Evolutionary conservation across 345 rosid genomes (phyloP), one percentile per base, ranked within the genome.

Genomic region (Rhodamnia rubescens): DNA sequence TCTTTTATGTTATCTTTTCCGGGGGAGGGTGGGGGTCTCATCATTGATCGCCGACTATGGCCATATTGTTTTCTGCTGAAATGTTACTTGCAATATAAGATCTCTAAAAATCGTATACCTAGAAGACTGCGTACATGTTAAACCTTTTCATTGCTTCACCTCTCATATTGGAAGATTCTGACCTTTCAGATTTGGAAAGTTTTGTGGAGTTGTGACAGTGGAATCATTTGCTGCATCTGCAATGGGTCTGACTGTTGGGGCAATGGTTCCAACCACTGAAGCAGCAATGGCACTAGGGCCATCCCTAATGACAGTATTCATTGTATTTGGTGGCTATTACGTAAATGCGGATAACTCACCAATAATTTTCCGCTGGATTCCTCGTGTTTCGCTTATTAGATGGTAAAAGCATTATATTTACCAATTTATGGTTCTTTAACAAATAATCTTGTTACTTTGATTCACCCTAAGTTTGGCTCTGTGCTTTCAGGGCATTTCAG

Each of bases 201-300:
- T 97, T 89, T 95, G 98, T 86, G 99, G 99, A 86, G 93, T 95
- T 83, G 94, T 95, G 88, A 97, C 98, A 51, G 90, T 89, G 85
- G 99, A 97, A 90, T 97, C 98, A 53, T 95, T 95, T 93, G 94
- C 99, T 87, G 99, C 99, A 59, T 97, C 99, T 85, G 99, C 99
- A 61, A 95, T 97, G 99, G 99, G 98, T 85, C 94, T 97, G 84
- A 95, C 99, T 53, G 99, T 95, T 47, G 99, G 98, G 86, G 98
- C 98, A 78, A 95, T 95, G 97, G 98, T 93, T 82, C 98, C 98
- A n/a, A 95, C 91, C 84, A 92, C 98, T 64, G 99, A 97, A 91
- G 99, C 99, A 88, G 99, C 99, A 83, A 96, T 95, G 99, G 98
- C 99, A 20, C 87, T 97, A 42, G 99, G 99, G 58, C 99, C 98